Base-by-base conservation (phyloP, 176 grass and related monocot species). In the Rhynchospora pubera region DNA sequence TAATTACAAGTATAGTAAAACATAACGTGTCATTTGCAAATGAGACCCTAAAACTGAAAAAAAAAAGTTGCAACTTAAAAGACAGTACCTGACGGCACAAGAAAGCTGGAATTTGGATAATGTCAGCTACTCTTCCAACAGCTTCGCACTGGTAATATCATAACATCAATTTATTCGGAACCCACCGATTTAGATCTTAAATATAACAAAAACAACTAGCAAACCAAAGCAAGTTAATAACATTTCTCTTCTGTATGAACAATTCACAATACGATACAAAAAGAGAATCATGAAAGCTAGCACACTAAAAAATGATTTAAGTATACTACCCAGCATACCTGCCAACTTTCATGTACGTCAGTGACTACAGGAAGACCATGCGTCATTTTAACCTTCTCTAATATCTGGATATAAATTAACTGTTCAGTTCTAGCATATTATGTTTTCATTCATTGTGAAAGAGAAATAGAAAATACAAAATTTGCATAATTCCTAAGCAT, bases 31-130 rank as follows among this genome's bases (percentile, higher is more conserved):
- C 21, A 23, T 75, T n/a, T 52, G 12, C 12, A 75, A 75, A 28
- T 15, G 1, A 52, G 13, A 75, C 5, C 46, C 71, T 6, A 75
- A 46, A 50, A 48, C 12, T 12, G 4, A 62, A 62, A 62, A 48
- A 34, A 21, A 28, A 44, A 44, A 66, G 8, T 51, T 56, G 32
- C 24, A 45, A 77, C 46, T 3, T 19, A 76, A 56, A 48, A 68
- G 61, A 1, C 22, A 77, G 77, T 89, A 97, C 95, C 95, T 97
- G 92, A 44, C 95, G 95, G 78, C 95, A 97, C 9, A 97, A 91
- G 81, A 97, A 97, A 76, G 95, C 95, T 79, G 95, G 95, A 86
- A 97, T 97, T 80, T 97, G 95, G 86, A 97, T 97, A 85, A 97
- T 91, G 79, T 97, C 95, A 58, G 88, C 95, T 67, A 97, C 95